A percentile compares a stretch with the other conserved stretches of the same genome.
Conservation (phyloP, 1,284 basidiomycete genomes). For the Rhodofomes roseus region DNA sequence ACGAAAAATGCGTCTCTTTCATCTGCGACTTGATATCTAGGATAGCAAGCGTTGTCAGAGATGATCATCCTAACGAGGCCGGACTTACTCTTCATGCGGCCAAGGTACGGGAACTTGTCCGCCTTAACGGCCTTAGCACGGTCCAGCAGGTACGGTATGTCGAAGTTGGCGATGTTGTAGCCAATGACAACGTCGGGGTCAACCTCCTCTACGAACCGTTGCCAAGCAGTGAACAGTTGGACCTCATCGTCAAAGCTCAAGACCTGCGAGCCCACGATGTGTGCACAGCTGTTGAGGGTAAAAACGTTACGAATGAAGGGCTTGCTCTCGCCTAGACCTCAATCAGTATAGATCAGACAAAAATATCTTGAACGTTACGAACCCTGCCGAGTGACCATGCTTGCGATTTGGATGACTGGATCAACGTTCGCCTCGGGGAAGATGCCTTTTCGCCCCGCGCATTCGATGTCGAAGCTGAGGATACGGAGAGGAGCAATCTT, state of each 20-base stretch:
- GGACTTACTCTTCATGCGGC: slow-evolving; percentile 65
- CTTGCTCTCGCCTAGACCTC: slow-evolving; percentile 70
- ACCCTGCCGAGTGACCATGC: slow-evolving; percentile 97
- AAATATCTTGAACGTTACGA: slow-evolving; percentile 10
- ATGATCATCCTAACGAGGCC: too few species aligned
- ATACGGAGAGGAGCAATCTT: slow-evolving; percentile 88
- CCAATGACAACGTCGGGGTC: slow-evolving; percentile 94
- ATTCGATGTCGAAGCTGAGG: slow-evolving; percentile 96
- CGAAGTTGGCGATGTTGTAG: slow-evolving; percentile 90
- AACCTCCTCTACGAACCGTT: slow-evolving; percentile 80
- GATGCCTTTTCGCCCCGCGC: slow-evolving; percentile 92
- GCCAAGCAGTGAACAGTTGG: slow-evolving; percentile 75
- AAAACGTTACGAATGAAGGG: slow-evolving; percentile 97
- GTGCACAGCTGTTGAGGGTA: slow-evolving; percentile 87
- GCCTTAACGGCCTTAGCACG: slow-evolving; percentile 80
- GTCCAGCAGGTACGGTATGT: slow-evolving; percentile 92
- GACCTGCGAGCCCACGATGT: slow-evolving; percentile 94
- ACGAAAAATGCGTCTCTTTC: slow-evolving; percentile 93
- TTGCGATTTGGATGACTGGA: slow-evolving; percentile 95
- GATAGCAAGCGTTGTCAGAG: background rate
- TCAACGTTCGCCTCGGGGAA: slow-evolving; percentile 88
- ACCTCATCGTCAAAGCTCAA: slow-evolving; percentile 78
- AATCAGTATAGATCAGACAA: background rate
- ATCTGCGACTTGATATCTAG: slow-evolving; percentile 72
- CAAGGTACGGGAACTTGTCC: slow-evolving; percentile 72